Base-by-base conservation (phyloP, 2,329 filamentous ascomycete genomes). In the Venturia oleaginea region DNA sequence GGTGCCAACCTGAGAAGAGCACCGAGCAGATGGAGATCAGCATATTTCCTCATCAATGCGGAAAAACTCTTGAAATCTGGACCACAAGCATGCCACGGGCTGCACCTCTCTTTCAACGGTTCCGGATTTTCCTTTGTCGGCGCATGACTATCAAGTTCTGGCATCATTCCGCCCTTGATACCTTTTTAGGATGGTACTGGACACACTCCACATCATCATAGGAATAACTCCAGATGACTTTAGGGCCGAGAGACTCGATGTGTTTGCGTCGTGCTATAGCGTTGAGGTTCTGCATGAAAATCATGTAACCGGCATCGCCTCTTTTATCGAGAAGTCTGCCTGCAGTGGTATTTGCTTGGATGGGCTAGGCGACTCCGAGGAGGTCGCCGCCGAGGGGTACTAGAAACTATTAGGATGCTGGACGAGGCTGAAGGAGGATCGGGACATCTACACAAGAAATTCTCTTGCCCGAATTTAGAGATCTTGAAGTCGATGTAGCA, bases 301-400 rank as follows among this genome's bases (percentile, higher is more conserved):
- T 74, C 77, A 80, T 80, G 67, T 80, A 80, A 4, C 78, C 78
- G 8, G 78, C 77, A 64, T 79, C 75, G 11, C 77, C 76, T 37
- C 60, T 72, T 68, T 78, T 79, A 1, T 72, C 63, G 19, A 80
- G 74, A 4, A 79, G 67, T 38, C 77, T 70, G 8, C 76, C 75
- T 1, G 76, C 78, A 0, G 77, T 76, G 0, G 77, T 78, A n/a
- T 71, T 68, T 1, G 69, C 30, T 22, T 22, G 27, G 17, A 73
- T 71, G 2, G 78, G 77, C 1, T 77, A 73, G 48, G 30, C 24
- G 43, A 62, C 67, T 69, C 80, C 76, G 55, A 80, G 74, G 24
- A 79, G 68, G 46, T 79, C 77, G 48, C 77, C 77, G 3, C 77
- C 77, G 3, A 79, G 69, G 3, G 77, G 71, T 55, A 78, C 76